Percentiles rank a stretch among this genome's conserved stretches.
phyloP scores from a whole-genome alignment of 495 filamentous ascomycete genomes.

The Letharia columbiana region DNA sequence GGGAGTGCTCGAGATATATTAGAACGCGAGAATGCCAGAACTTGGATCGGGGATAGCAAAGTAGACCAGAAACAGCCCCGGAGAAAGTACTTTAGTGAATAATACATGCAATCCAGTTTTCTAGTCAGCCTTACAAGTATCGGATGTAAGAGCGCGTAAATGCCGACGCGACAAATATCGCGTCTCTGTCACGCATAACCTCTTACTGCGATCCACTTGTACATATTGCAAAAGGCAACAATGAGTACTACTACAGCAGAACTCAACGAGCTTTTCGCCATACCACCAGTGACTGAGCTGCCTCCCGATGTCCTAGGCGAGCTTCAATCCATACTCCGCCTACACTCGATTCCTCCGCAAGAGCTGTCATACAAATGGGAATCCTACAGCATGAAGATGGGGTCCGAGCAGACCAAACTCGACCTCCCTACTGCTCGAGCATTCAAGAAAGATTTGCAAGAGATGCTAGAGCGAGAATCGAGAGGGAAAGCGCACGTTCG shows the following conservation, averaged over 20 bases:
- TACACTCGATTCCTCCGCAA: conserved; percentile 66
- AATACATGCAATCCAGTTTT: too few species aligned
- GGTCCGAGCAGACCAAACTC: conserved; percentile 59
- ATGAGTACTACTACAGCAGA: conserved; percentile 51
- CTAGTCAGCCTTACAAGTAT: neutral
- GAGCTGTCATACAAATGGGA: conserved; percentile 98
- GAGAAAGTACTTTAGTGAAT: too few species aligned
- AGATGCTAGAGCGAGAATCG: conserved; percentile 66
- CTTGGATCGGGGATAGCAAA: too few species aligned
- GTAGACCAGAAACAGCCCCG: too few species aligned
- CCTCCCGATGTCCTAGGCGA: conserved; percentile 67
- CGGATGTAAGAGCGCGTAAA: neutral
- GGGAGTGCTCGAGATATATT: too few species aligned
- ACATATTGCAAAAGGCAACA: neutral
- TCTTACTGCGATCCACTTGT: too few species aligned
- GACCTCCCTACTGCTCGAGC: conserved; percentile 57
- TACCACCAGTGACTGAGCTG: conserved; percentile 45
- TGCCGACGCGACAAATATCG: neutral
- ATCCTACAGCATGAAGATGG: conserved; percentile 90
- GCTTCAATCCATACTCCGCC: conserved; percentile 71
- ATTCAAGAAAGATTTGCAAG: conserved; percentile 82
- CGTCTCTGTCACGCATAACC: neutral
- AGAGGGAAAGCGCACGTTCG: conserved; percentile 50
- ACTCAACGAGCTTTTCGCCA: conserved; percentile 60
- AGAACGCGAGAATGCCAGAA: too few species aligned